Evolutionary conservation across 1,139 yeast genomes (phyloP).

Genomic region (Saccharomyces pastorianus): DNA sequence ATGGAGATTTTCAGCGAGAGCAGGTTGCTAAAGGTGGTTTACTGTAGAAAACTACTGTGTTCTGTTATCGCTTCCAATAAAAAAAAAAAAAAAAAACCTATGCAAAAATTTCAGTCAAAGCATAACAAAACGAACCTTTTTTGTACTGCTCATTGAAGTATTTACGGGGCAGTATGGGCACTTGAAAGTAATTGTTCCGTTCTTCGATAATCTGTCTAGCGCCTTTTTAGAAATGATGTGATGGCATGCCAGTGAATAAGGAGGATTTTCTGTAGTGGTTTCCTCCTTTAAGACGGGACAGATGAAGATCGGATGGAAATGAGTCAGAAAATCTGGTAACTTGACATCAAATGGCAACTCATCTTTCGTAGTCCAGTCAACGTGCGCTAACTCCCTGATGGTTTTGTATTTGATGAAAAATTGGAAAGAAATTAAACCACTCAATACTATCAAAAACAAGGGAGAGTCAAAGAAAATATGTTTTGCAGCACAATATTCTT

Average conservation of each 20-base stretch:
- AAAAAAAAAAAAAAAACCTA: too few species aligned
- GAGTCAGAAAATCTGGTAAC: conserved; percentile 41
- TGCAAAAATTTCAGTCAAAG: conserved; percentile 8
- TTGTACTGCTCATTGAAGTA: conserved; percentile 27
- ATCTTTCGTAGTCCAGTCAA: conserved; percentile 49
- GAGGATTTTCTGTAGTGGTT: conserved; percentile 51
- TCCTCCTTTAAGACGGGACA: conserved; percentile 91
- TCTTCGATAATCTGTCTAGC: conserved; percentile 36
- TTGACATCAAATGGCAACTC: conserved; percentile 56
- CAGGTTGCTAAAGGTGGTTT: conserved; percentile 1
- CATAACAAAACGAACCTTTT: conserved; percentile 26
- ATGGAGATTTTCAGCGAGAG: conserved; percentile 35
- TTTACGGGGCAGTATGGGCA: conserved; percentile 61
- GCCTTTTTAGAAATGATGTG: conserved; percentile 52
- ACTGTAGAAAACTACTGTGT: neutral
- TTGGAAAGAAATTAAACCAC: conserved; percentile 69
- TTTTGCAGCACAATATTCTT: conserved; percentile 58
- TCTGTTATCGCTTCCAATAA: neutral
- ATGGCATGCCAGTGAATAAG: conserved; percentile 56
- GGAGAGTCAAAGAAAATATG: conserved; percentile 67
- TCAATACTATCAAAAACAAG: conserved; percentile 53
- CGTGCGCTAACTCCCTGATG: conserved; percentile 36
- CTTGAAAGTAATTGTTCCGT: conserved; percentile 40
- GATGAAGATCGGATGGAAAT: conserved; percentile 78
- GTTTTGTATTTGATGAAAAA: conserved; percentile 56